phyloP scores from a whole-genome alignment of 2,329 filamentous ascomycete genomes.

The Tolypocladium nubicola region DNA sequence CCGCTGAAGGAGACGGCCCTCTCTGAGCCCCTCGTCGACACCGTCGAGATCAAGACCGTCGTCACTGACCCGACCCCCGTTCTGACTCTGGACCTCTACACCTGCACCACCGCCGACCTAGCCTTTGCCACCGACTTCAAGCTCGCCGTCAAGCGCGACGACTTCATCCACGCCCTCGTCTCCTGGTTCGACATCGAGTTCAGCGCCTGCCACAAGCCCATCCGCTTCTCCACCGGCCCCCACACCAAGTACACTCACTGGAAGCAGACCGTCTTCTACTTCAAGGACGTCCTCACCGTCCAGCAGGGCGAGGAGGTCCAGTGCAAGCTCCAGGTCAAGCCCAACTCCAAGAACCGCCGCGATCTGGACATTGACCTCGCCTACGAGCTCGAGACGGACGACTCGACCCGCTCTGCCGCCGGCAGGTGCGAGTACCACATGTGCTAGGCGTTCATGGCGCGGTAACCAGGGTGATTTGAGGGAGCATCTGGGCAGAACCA shows the following conservation, averaged over 20 bases:
- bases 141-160: conserved; percentile 69
- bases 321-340: conserved; percentile 68
- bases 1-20: conserved; percentile 90
- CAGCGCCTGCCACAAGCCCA: conserved; percentile 94
- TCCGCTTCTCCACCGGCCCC: conserved; percentile 91
- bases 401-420: conserved; percentile 55
- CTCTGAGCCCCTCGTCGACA: conserved; percentile 93
- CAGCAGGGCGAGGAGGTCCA: conserved; percentile 73
- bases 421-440: conserved; percentile 74
- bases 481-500: background rate
- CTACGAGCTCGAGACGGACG: conserved; percentile 70
- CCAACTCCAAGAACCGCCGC: conserved; percentile 87
- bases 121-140: conserved; percentile 72
- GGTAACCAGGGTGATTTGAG: background rate
- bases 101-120: conserved; percentile 71
- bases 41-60: conserved; percentile 92
- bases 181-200: conserved; percentile 99
- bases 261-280: conserved; percentile 99
- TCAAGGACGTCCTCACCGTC: conserved; percentile 85
- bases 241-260: conserved; percentile 99
- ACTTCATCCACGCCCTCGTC: conserved; percentile 93
- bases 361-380: conserved; percentile 86
- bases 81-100: conserved; percentile 88
- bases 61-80: conserved; percentile 84
- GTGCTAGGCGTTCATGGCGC: conserved; percentile 35